Base-by-base conservation (phyloP, 2,329 filamentous ascomycete species). In the Monosporascus sp. region DNA sequence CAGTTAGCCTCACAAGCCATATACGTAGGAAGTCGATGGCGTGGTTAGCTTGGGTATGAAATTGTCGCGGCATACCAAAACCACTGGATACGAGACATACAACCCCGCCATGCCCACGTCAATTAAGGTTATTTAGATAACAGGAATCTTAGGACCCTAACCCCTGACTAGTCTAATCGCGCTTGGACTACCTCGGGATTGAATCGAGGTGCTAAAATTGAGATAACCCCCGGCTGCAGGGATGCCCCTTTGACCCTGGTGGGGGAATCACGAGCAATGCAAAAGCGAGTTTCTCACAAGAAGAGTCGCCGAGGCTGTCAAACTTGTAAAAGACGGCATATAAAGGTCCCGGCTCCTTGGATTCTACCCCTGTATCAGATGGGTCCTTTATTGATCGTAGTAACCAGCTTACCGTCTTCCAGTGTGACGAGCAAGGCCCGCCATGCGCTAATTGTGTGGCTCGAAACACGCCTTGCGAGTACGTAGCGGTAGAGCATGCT, bases 361-460 rank as follows among this genome's bases (percentile, higher is more conserved):
- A 35, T 35, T 14, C 17, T 18, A 24, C 9, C 1, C 18, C 39
- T 24, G 5, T 43, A 35, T 14, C 11, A 35, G 31, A 35, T 35
- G 31, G 1, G 11, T 14, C 9, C 31, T 35, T 5, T 14, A 35
- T 35, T 35, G 31, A 5, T 14, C 4, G 9, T 14, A 9, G 7
- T 25, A 18, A 11, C 25, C 17, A 6, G 22, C 5, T 5, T 17
- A 18, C 20, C 20, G 15, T 17, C 22, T 48, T n/a, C 17, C 49
- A 72, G 69, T 72, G 70, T 50, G 70, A 72, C 31, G 70, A 72
- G 31, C 60, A 64, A 55, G 68, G 68, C 2, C 70, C 70, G 24
- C 69, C 68, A 5, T 72, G 70, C 48, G 55, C 66, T 14, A 67
- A 69, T 39, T 72, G 70, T 50, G 54, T 62, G 15, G 57, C 63